Evolutionary conservation across 208 protist species (phyloP).

Genomic region (Crithidia sp.): DNA sequence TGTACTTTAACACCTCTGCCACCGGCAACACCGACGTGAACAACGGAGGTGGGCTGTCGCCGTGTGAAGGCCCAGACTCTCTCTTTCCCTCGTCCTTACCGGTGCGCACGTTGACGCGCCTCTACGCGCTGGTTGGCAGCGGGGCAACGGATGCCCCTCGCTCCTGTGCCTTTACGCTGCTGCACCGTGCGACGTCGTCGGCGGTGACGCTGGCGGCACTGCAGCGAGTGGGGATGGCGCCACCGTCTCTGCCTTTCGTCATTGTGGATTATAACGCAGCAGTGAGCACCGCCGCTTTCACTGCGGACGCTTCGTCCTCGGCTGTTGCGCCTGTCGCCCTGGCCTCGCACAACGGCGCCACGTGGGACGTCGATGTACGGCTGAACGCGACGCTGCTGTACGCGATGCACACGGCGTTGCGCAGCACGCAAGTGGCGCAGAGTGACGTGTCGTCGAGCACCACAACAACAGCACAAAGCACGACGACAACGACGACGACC

Average conservation of each 20-base stretch:
- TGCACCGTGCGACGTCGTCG: constrained; percentile 29
- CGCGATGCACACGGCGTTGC: constrained; percentile 25
- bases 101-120: not conserved
- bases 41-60: constrained; percentile 18
- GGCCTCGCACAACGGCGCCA: constrained; percentile 2
- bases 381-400: constrained; percentile 33
- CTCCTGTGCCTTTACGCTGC: constrained; percentile 28
- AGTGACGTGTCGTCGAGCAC: too few species aligned
- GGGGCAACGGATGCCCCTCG: constrained; percentile 19
- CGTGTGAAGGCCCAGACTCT: constrained; percentile 12
- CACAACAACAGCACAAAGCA: too few species aligned
- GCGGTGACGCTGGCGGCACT: constrained; percentile 6
- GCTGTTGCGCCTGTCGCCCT: not conserved
- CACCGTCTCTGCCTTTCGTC: not conserved
- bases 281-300: not conserved
- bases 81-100: constrained; percentile 1
- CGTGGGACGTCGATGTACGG: constrained; percentile 30
- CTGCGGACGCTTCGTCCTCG: not conserved
- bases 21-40: constrained; percentile 10
- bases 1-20: constrained; percentile 24
- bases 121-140: constrained; percentile 32
- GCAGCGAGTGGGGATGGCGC: not conserved
- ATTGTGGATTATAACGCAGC: too few species aligned
- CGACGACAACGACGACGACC: not conserved
- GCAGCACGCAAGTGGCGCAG: not conserved